Evolutionary conservation across 768 basidiomycete species (phyloP).

Genomic region (Boletellus emodensis): DNA sequence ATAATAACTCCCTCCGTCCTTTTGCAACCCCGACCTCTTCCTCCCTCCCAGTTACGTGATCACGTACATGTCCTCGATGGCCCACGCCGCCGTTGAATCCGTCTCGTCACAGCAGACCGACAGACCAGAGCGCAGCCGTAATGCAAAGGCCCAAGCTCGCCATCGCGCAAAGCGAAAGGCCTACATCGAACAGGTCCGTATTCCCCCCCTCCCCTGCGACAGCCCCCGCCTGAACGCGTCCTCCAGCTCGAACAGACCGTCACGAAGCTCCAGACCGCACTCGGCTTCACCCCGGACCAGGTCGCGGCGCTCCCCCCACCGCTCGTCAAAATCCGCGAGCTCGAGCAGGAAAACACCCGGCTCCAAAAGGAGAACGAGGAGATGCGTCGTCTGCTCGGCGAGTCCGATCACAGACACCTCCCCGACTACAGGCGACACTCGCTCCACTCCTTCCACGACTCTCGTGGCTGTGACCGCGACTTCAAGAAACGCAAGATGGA

Average conservation of each 20-base stretch:
- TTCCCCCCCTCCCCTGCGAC: background rate
- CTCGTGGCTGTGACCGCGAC: conserved; percentile 51
- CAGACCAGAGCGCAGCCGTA: conserved; percentile 80
- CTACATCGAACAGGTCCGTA: conserved; percentile 80
- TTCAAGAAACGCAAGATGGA: conserved; percentile 64
- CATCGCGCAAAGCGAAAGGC: conserved; percentile 92
- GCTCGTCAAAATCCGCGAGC: conserved; percentile 70
- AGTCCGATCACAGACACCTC: conserved; percentile 37
- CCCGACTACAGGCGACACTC: conserved; percentile 48
- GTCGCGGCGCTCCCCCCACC: conserved; percentile 70
- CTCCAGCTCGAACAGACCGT: conserved; percentile 79
- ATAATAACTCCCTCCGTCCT: conserved; percentile 36
- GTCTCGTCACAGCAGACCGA: conserved; percentile 43
- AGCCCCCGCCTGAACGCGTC: conserved; percentile 7
- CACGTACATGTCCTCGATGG: conserved; percentile 56
- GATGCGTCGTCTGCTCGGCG: conserved; percentile 60
- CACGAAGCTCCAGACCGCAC: conserved; percentile 73
- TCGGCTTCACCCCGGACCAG: conserved; percentile 72
- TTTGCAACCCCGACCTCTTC: conserved; percentile 51
- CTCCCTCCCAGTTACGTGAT: conserved; percentile 39
- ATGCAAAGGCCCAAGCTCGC: conserved; percentile 83
- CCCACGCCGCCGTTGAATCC: conserved; percentile 45
- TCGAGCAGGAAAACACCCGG: conserved; percentile 74
- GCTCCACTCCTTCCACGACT: conserved; percentile 45
- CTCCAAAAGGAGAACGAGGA: conserved; percentile 73